A percentile compares a stretch with the other conserved stretches of the same genome.
These are phyloP conservation scores for Calonectria hawksworthii DNA, from an alignment of 2,329 filamentous ascomycete genomes.

Conservation along the genomic window DNA sequence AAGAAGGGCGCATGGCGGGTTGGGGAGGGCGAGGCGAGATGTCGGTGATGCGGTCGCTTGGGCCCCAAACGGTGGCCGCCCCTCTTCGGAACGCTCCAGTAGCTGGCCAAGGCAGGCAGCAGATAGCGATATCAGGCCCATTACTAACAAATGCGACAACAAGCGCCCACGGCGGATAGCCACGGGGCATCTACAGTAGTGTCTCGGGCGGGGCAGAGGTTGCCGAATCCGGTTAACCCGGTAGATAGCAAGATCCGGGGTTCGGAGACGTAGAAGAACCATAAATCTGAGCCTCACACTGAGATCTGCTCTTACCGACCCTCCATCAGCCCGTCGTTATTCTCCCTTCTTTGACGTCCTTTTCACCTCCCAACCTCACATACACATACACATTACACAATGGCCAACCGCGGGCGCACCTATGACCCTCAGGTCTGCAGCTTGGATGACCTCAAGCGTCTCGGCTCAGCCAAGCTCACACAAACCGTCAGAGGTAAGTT, in stretches of 20 bases:
- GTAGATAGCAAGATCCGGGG: slow-evolving; percentile 20
- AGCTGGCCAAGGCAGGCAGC: slow-evolving; percentile 8
- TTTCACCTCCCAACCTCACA: background rate
- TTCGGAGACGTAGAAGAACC: slow-evolving; percentile 11
- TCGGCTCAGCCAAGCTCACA: slow-evolving; percentile 25
- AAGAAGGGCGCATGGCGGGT: background rate
- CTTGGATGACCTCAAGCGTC: slow-evolving; percentile 26
- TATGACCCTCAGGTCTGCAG: slow-evolving; percentile 28
- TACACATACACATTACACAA: background rate
- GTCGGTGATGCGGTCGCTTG: background rate
- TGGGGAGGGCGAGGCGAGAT: background rate
- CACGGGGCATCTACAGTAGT: slow-evolving; percentile 8
- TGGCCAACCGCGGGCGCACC: slow-evolving; percentile 31
- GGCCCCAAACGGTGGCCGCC: background rate
- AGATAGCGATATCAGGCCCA: slow-evolving; percentile 17
- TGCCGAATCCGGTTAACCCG: slow-evolving; percentile 17
- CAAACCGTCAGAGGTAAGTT: slow-evolving; percentile 15
- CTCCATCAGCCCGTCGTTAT: background rate
- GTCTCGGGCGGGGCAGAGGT: slow-evolving; percentile 6
- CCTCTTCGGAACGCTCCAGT: background rate
- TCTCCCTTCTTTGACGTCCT: background rate
- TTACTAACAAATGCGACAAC: slow-evolving; percentile 6
- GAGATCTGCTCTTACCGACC: background rate
- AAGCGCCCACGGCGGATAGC: slow-evolving; percentile 1
- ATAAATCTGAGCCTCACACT: slow-evolving; percentile 26